Conservation (phyloP, 331 rosid species). For the Stylosanthes scabra region DNA sequence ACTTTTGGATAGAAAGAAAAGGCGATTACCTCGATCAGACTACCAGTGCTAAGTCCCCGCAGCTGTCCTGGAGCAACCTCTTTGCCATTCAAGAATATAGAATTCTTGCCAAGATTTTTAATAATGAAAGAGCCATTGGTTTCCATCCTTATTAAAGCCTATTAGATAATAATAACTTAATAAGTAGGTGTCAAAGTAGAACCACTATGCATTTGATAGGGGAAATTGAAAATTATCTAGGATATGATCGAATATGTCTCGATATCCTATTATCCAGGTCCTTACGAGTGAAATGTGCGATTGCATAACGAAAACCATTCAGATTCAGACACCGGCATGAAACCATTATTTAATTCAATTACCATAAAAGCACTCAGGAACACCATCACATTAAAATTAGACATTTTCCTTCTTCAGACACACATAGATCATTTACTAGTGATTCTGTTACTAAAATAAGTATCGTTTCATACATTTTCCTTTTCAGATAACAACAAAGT, state of each 20-base stretch:
- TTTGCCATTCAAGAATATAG: conserved; percentile 80
- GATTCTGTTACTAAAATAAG: conserved; percentile 12
- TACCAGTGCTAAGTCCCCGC: conserved; percentile 53
- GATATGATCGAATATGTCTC: background rate
- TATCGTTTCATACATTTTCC: conserved; percentile 23
- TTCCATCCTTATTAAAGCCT: conserved; percentile 89
- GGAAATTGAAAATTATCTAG: conserved; percentile 17
- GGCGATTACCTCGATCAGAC: conserved; percentile 73
- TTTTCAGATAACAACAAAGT: conserved; percentile 14
- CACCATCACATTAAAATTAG: conserved; percentile 6
- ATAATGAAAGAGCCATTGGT: conserved; percentile 70
- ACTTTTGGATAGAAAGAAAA: conserved; percentile 31
- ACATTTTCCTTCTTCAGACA: conserved; percentile 24
- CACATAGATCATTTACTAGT: conserved; percentile 7
- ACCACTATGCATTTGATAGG: conserved; percentile 11
- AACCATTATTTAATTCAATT: conserved; percentile 14
- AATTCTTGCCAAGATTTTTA: conserved; percentile 71
- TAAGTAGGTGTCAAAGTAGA: background rate
- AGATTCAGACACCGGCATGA: conserved; percentile 14
- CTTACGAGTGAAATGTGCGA: conserved; percentile 4
- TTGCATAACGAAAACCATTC: conserved; percentile 27
- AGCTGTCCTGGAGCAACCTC: conserved; percentile 64
- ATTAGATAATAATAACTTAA: too few species aligned
- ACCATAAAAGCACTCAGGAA: conserved; percentile 22
- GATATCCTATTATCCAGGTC: conserved; percentile 22